These are phyloP conservation scores for Cryphonectria parasitica DNA, from an alignment of 2,329 filamentous ascomycete species.

Conservation along the genomic window DNA sequence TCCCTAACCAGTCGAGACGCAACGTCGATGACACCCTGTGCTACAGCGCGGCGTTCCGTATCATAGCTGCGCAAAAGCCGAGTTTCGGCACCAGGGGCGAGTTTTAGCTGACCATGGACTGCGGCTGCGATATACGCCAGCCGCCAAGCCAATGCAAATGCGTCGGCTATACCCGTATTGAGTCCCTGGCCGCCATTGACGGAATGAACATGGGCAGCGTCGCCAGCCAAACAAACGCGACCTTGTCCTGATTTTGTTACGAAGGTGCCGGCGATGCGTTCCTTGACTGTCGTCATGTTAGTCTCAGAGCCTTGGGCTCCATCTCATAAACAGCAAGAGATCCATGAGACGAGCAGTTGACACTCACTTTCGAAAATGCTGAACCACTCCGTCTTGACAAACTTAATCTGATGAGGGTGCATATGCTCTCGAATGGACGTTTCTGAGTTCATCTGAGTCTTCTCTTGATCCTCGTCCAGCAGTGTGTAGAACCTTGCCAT, in stretches of 20 bases:
- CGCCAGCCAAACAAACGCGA: constrained; percentile 59
- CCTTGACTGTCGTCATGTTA: constrained; percentile 41
- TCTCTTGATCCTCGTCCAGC: constrained; percentile 45
- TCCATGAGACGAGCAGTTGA: neutral
- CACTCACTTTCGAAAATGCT: constrained; percentile 51
- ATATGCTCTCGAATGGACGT: constrained; percentile 49
- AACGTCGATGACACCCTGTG: constrained; percentile 50
- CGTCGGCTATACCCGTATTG: constrained; percentile 60
- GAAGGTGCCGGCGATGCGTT: constrained; percentile 45
- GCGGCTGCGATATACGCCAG: constrained; percentile 34
- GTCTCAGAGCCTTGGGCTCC: neutral
- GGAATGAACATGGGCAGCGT: constrained; percentile 61
- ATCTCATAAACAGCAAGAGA: neutral
- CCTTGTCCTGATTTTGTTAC: constrained; percentile 45
- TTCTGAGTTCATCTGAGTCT: constrained; percentile 45
- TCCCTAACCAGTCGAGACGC: constrained; percentile 51
- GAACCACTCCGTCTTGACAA: constrained; percentile 52
- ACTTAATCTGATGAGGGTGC: constrained; percentile 47
- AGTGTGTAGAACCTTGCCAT: constrained; percentile 53
- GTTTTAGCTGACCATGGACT: constrained; percentile 18
- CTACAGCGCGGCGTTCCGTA: constrained; percentile 47
- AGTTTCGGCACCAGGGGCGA: constrained; percentile 32
- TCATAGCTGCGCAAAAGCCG: constrained; percentile 49
- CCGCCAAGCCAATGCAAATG: constrained; percentile 60
- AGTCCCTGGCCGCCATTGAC: constrained; percentile 61